A percentile compares a stretch with the other conserved stretches of the same genome.
These are phyloP conservation scores for Talaromyces adpressus DNA, from an alignment of 495 filamentous ascomycete genomes.

Conservation along the genomic window DNA sequence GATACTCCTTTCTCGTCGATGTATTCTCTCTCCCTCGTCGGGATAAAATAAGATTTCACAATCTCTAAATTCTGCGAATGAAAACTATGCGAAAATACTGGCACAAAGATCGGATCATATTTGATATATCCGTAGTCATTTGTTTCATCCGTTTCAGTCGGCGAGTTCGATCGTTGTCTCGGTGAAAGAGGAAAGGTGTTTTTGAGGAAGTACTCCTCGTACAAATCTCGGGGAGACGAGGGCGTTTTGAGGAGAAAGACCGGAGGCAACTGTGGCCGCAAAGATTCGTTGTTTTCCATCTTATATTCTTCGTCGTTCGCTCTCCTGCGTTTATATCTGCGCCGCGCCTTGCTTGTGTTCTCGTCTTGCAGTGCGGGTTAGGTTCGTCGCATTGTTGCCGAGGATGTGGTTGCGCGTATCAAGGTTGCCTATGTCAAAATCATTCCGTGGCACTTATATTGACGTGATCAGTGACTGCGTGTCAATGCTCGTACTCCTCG, in stretches of 20 bases:
- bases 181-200: constrained; percentile 7
- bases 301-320: neutral
- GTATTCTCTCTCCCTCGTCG: constrained; percentile 12
- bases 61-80: constrained; percentile 37
- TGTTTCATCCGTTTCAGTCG: neutral
- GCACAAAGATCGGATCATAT: constrained; percentile 59
- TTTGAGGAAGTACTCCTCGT: constrained; percentile 64
- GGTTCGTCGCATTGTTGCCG: neutral
- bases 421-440: neutral
- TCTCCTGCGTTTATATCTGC: neutral
- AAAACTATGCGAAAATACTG: constrained; percentile 72
- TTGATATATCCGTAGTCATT: constrained; percentile 13
- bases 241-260: constrained; percentile 83
- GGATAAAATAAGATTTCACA: constrained; percentile 35
- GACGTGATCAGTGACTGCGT: no score
- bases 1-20: constrained; percentile 1
- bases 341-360: neutral
- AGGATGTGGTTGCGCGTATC: neutral
- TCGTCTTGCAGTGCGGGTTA: neutral
- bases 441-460: no score
- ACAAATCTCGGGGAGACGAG: constrained; percentile 70
- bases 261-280: constrained; percentile 28
- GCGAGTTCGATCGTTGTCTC: neutral
- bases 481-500: no score
- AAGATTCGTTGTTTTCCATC: neutral